phyloP scores from a whole-genome alignment of 2,329 filamentous ascomycete species.

The Podosphaera aphanis region DNA sequence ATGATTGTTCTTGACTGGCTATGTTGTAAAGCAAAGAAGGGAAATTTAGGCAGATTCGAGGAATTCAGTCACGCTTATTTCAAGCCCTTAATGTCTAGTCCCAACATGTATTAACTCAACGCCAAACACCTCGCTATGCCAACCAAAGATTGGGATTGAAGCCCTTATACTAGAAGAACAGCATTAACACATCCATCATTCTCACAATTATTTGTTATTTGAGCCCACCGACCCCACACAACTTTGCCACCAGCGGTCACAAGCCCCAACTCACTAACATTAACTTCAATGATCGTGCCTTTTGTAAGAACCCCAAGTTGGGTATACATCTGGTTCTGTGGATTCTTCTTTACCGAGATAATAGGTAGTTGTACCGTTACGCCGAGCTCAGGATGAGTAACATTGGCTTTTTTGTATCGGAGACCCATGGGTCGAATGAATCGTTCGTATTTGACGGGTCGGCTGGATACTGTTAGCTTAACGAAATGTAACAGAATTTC shows the following conservation, averaged over 20 bases:
- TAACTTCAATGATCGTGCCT: slow-evolving; percentile 71
- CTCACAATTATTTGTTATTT: slow-evolving; percentile 27
- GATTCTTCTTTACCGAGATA: slow-evolving; percentile 55
- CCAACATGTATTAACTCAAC: too few relatives aligned
- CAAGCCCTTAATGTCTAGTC: too few relatives aligned
- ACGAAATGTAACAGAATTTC: not conserved
- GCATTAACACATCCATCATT: slow-evolving; percentile 10
- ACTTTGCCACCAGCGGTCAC: slow-evolving; percentile 84
- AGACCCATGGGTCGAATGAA: slow-evolving; percentile 59
- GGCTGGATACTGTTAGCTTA: slow-evolving; percentile 39
- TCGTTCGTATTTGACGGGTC: slow-evolving; percentile 51
- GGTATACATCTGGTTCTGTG: slow-evolving; percentile 74
- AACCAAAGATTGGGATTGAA: not conserved
- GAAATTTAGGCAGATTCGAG: too few relatives aligned
- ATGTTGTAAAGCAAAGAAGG: too few relatives aligned
- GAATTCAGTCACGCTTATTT: too few relatives aligned
- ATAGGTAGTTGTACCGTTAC: slow-evolving; percentile 78
- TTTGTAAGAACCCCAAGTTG: slow-evolving; percentile 77
- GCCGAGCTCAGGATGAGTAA: slow-evolving; percentile 50
- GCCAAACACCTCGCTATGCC: not conserved
- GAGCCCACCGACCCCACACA: slow-evolving; percentile 65
- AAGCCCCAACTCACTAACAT: slow-evolving; percentile 74
- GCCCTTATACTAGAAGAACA: not conserved
- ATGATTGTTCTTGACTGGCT: too few relatives aligned
- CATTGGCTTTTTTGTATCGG: slow-evolving; percentile 56